Evolutionary conservation across 2,329 filamentous ascomycete species (phyloP).

Genomic region (Fusarium keratoplasticum): DNA sequence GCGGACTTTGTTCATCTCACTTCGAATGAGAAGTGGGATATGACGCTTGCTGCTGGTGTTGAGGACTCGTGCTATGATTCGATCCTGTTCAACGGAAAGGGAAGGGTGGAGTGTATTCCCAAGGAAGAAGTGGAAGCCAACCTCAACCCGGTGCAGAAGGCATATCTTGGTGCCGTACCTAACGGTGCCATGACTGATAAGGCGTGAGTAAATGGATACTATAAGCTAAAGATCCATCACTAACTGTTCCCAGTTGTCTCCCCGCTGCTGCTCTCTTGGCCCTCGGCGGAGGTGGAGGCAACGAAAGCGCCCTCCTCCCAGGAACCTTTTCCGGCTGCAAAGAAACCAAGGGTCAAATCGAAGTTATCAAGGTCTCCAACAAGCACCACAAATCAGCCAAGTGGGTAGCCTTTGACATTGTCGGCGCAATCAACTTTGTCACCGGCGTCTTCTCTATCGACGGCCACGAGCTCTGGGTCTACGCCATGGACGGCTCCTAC

Average conservation of each 20-base stretch:
- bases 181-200: slow-evolving; percentile 55
- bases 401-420: slow-evolving; percentile 67
- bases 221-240: background rate
- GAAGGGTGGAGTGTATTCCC: slow-evolving; percentile 63
- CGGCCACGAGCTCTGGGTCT: slow-evolving; percentile 64
- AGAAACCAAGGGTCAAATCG: slow-evolving; percentile 55
- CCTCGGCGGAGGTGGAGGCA: slow-evolving; percentile 42
- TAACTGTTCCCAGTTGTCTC: slow-evolving; percentile 33
- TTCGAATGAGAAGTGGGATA: slow-evolving; percentile 59
- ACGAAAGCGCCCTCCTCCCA: slow-evolving; percentile 54
- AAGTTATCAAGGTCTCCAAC: slow-evolving; percentile 58
- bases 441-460: slow-evolving; percentile 62
- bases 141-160: slow-evolving; percentile 47
- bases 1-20: slow-evolving; percentile 68
- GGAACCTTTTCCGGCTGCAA: slow-evolving; percentile 60
- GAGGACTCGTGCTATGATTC: slow-evolving; percentile 70
- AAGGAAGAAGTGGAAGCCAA: slow-evolving; percentile 56
- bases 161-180: slow-evolving; percentile 44
- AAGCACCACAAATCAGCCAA: slow-evolving; percentile 26
- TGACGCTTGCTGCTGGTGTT: slow-evolving; percentile 57
- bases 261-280: slow-evolving; percentile 55
- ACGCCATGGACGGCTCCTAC: slow-evolving; percentile 66
- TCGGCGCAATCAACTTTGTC: slow-evolving; percentile 62
- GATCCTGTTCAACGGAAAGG: slow-evolving; percentile 72
- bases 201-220: slow-evolving; percentile 42